phyloP scores from a whole-genome alignment of 2,329 filamentous ascomycete species.

The Ophiocordyceps robertsii region DNA sequence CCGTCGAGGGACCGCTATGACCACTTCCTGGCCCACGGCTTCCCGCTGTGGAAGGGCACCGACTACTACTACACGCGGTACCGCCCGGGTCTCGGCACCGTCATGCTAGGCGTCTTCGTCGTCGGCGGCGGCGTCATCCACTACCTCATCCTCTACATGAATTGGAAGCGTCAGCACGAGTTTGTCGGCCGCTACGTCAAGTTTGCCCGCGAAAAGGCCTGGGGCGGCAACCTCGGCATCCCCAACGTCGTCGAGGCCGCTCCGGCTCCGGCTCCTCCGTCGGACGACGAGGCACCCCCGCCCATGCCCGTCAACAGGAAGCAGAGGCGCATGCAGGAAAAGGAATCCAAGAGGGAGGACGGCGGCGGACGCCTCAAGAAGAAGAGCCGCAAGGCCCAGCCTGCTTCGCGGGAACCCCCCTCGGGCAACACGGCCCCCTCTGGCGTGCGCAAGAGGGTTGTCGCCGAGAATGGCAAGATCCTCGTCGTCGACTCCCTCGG shows the following conservation, averaged over 20 bases:
- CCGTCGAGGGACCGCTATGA: slow-evolving; percentile 78
- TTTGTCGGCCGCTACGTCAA: slow-evolving; percentile 88
- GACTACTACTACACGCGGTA: slow-evolving; percentile 97
- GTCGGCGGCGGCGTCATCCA: slow-evolving; percentile 75
- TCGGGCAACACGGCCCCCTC: slow-evolving; percentile 38
- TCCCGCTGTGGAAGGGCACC: slow-evolving; percentile 92
- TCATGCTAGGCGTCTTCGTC: slow-evolving; percentile 69
- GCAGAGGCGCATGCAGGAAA: slow-evolving; percentile 18
- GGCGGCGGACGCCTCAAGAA: slow-evolving; percentile 40
- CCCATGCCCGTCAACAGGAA: slow-evolving; percentile 61
- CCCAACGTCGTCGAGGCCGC: slow-evolving; percentile 46
- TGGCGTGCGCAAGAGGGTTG: slow-evolving; percentile 73
- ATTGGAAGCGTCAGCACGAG: slow-evolving; percentile 79
- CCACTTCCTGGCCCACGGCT: slow-evolving; percentile 84
- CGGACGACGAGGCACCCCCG: slow-evolving; percentile 35
- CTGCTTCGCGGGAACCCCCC: slow-evolving; percentile 29
- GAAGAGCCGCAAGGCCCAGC: slow-evolving; percentile 19
- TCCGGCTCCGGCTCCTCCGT: slow-evolving; percentile 28
- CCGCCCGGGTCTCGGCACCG: slow-evolving; percentile 77
- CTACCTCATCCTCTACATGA: slow-evolving; percentile 73
- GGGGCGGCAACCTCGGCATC: slow-evolving; percentile 70
- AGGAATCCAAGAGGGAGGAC: slow-evolving; percentile 45
- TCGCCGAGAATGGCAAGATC: slow-evolving; percentile 90
- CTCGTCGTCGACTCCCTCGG: slow-evolving; percentile 84
- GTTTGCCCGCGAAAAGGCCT: slow-evolving; percentile 76